Base-by-base conservation (phyloP, 2,329 filamentous ascomycete species). In the Malbranchea cinnamomea region DNA sequence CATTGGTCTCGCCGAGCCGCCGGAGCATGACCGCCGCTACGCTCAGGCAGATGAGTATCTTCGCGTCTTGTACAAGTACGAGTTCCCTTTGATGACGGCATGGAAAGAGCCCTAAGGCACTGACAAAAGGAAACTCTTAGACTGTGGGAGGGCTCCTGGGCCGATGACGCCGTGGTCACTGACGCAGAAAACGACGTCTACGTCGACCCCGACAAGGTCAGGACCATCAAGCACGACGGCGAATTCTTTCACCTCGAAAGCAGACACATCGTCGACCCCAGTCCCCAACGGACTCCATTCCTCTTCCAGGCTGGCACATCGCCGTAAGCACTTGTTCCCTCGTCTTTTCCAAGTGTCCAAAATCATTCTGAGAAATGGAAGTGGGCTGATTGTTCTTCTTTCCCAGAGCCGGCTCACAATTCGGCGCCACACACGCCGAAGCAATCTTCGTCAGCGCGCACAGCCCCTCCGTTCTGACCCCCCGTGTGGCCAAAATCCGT, bases 1-100 rank as follows among this genome's bases (percentile, higher is more conserved):
- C 0, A 72, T 75, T 32, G 71, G 70, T 0, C 44, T 73, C 2
- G 64, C 72, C 8, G 63, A 49, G 3, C 65, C 65, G 0, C 67
- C 71, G 18, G 63, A 71, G 33, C 71, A 75, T 38, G 72, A 76
- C 23, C 62, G 74, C 43, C 59, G 71, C 15, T 75, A 75, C 37
- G 56, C 52, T 0, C 66, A 71, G 40, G 71, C 71, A 0, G 69
- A 75, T 32, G 71, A 76, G 38, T 76, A 74, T 40, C 49, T 76
- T 15, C 49, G 60, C 1, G 64, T 76, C 1, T 48, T 75, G 3
- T 77, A 77, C 47, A 76, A 75, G 63, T 68, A 45, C 27, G 34
- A 6, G 6, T 26, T 18, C n/a, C 13, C 29, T n/a, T 5, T 33
- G 15, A 11, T 20, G n/a, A 19, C 10, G 12, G 18, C 2, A 16